Percentiles rank a stretch among this genome's conserved stretches.
These are phyloP conservation scores for Pholiota molesta DNA, from an alignment of 768 basidiomycete species.

Conservation along the genomic window DNA sequence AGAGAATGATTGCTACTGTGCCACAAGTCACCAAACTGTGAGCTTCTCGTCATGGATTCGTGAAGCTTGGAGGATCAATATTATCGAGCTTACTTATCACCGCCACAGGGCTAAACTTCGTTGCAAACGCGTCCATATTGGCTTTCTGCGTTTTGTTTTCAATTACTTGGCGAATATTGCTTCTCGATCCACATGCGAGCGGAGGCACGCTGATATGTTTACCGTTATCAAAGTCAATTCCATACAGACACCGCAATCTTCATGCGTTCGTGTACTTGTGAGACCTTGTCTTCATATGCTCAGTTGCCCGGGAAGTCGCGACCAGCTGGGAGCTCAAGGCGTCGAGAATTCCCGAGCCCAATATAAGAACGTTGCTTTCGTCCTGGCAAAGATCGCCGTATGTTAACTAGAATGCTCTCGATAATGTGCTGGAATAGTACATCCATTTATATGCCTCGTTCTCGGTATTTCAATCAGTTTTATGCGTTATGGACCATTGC, in stretches of 20 bases:
- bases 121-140: neutral
- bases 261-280: neutral
- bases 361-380: neutral
- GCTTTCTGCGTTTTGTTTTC: neutral
- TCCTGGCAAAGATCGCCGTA: neutral
- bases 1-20: constrained; percentile 1
- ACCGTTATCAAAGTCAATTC: neutral
- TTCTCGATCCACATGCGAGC: neutral
- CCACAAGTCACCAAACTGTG: neutral
- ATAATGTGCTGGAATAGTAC: neutral
- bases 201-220: neutral
- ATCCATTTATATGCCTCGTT: neutral
- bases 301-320: neutral
- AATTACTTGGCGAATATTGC: neutral
- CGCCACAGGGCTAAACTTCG: neutral
- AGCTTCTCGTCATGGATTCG: neutral
- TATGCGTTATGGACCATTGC: too few relatives aligned
- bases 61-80: neutral
- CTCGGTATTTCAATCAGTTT: too few relatives aligned
- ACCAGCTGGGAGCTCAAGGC: neutral
- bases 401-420: neutral
- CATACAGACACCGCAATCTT: neutral
- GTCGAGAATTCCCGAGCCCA: neutral
- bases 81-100: neutral
- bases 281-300: neutral